Conservation (phyloP, 371 early-diverging fungal species). For the Fennellomyces sp. region DNA sequence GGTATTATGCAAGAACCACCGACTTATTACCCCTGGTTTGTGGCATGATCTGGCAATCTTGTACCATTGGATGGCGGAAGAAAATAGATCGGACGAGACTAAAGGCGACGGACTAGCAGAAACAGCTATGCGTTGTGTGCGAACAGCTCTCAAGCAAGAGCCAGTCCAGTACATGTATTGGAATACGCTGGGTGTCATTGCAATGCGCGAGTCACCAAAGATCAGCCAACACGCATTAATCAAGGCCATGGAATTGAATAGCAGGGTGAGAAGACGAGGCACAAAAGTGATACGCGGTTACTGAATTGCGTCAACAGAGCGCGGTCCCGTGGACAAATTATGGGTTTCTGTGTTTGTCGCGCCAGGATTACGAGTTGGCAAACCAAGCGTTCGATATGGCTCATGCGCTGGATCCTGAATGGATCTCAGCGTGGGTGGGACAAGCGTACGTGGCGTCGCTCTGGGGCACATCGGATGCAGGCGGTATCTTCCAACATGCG, state of each 20-base stretch:
- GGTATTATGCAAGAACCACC: slow-evolving; percentile 40
- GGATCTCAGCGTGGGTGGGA: slow-evolving; percentile 83
- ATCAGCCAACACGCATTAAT: slow-evolving; percentile 88
- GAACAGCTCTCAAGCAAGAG: slow-evolving; percentile 69
- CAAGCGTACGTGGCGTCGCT: slow-evolving; percentile 77
- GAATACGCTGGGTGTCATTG: slow-evolving; percentile 79
- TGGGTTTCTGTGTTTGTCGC: slow-evolving; percentile 79
- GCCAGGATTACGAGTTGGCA: slow-evolving; percentile 81
- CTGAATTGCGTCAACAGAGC: slow-evolving; percentile 30
- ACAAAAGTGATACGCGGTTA: neutral
- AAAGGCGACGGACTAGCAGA: slow-evolving; percentile 9
- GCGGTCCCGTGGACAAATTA: slow-evolving; percentile 83
- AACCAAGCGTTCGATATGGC: slow-evolving; percentile 76
- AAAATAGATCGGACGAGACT: neutral
- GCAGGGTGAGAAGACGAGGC: slow-evolving; percentile 50
- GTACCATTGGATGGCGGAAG: slow-evolving; percentile 44
- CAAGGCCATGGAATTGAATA: slow-evolving; percentile 73
- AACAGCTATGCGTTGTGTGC: slow-evolving; percentile 53
- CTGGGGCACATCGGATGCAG: slow-evolving; percentile 52
- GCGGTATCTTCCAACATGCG: slow-evolving; percentile 77
- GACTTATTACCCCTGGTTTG: slow-evolving; percentile 33
- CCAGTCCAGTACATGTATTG: slow-evolving; percentile 64
- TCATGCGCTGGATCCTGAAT: slow-evolving; percentile 82
- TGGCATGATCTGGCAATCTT: slow-evolving; percentile 55
- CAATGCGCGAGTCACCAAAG: slow-evolving; percentile 51